These are phyloP conservation scores for Nigrograna mackinnonii DNA, from an alignment of 2,329 filamentous ascomycete species.

Conservation along the genomic window DNA sequence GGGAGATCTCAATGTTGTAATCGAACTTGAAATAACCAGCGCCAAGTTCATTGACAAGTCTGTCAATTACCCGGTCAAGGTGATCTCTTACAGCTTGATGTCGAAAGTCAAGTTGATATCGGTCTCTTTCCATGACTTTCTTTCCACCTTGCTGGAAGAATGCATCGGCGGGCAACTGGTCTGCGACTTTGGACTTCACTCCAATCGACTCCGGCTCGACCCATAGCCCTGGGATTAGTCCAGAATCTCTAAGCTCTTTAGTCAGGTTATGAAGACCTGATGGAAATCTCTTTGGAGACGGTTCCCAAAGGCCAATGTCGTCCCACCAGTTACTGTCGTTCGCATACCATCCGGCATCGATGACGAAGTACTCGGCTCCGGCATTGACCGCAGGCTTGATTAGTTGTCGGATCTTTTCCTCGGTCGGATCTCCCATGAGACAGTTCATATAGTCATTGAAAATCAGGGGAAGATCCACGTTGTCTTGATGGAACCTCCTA, in stretches of 20 bases:
- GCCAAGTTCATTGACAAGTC: slow-evolving; percentile 1
- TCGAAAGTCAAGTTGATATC: slow-evolving; percentile 6
- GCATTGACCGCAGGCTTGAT: slow-evolving; percentile 1
- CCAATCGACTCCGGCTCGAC: slow-evolving; percentile 5
- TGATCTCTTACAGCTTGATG: slow-evolving; percentile 3
- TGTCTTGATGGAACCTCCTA: slow-evolving; percentile 2
- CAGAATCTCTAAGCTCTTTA: slow-evolving; percentile 1
- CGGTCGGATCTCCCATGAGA: slow-evolving; percentile 7
- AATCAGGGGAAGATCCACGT: slow-evolving; percentile 3
- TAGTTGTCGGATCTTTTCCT: slow-evolving; percentile 4
- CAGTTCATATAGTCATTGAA: slow-evolving; percentile 11
- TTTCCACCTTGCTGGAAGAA: slow-evolving; percentile 6
- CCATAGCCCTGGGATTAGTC: slow-evolving; percentile 5
- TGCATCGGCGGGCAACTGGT: background rate
- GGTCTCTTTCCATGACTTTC: slow-evolving; percentile 1
- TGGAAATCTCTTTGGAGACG: slow-evolving; percentile 3
- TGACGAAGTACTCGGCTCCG: slow-evolving; percentile 7
- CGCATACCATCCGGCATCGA: slow-evolving; percentile 7
- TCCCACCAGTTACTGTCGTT: slow-evolving; percentile 8
- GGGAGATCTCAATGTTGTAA: slow-evolving; percentile 6
- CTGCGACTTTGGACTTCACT: slow-evolving; percentile 1
- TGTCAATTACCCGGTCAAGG: background rate
- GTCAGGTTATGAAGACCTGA: slow-evolving; percentile 4
- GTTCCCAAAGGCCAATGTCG: slow-evolving; percentile 6
- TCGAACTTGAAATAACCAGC: slow-evolving; percentile 8